These are phyloP conservation scores for Thermothielavioides terrestris DNA, from an alignment of 495 filamentous ascomycete species.

Conservation along the genomic window DNA sequence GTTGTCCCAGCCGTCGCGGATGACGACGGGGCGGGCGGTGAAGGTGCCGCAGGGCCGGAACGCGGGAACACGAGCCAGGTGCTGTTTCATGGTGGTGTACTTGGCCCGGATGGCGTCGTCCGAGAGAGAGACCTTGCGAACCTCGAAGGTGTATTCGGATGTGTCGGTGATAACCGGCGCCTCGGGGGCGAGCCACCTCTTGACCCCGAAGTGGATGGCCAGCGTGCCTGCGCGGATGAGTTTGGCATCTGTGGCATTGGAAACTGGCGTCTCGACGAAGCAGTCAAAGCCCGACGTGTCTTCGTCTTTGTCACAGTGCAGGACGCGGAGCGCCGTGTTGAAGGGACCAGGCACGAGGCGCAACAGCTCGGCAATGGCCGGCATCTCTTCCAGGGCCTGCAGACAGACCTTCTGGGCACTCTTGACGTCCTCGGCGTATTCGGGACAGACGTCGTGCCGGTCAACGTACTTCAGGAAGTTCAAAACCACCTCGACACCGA, in stretches of 20 bases:
- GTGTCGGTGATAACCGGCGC: constrained; percentile 3
- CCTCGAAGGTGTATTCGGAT: constrained; percentile 27
- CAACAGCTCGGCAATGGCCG: constrained; percentile 42
- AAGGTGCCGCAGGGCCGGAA: constrained; percentile 35
- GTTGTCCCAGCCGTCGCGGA: constrained; percentile 33
- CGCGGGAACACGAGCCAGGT: constrained; percentile 18
- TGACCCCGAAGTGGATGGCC: constrained; percentile 11
- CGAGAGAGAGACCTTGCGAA: constrained; percentile 24
- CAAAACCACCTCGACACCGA: constrained; percentile 47
- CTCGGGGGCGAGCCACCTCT: background rate
- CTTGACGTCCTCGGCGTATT: constrained; percentile 58
- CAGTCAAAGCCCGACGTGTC: background rate
- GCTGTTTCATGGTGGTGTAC: constrained; percentile 14
- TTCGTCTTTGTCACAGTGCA: constrained; percentile 20
- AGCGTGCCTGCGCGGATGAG: constrained; percentile 2
- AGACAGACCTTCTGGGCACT: constrained; percentile 61
- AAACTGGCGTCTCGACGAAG: constrained; percentile 1
- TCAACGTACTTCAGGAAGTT: constrained; percentile 89
- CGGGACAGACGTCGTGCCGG: constrained; percentile 75
- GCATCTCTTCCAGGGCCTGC: constrained; percentile 56
- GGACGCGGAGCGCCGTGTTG: constrained; percentile 44
- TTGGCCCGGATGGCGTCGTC: constrained; percentile 10
- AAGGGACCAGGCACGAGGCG: constrained; percentile 60
- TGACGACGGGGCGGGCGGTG: constrained; percentile 25
- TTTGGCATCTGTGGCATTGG: background rate